phyloP scores from a whole-genome alignment of 768 basidiomycete species.

The Mycena latifolia region DNA sequence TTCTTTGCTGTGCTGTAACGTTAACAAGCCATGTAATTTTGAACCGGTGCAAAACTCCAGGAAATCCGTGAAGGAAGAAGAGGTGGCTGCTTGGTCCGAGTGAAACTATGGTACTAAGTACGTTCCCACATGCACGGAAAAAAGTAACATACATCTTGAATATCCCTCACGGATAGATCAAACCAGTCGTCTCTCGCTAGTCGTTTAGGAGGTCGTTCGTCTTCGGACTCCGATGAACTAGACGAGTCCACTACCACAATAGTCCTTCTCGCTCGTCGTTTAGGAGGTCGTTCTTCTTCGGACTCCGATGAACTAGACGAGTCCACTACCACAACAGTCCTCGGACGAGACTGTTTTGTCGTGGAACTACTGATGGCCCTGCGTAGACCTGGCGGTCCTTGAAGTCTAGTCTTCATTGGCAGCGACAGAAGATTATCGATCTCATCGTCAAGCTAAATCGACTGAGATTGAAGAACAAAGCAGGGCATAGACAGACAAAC shows the following conservation, averaged over 20 bases:
- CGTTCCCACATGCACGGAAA: too few species aligned
- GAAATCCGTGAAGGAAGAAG: too few species aligned
- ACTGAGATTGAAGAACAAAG: background rate
- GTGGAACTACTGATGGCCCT: background rate
- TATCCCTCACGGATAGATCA: too few species aligned
- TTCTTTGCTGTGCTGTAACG: too few species aligned
- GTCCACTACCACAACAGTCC: background rate
- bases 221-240: conserved; percentile 19
- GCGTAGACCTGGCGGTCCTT: conserved; percentile 1
- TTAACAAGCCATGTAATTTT: too few species aligned
- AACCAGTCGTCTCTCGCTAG: too few species aligned
- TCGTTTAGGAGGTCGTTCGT: conserved; percentile 13
- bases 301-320: conserved; percentile 14
- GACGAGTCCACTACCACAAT: background rate
- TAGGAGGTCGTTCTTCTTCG: conserved; percentile 18
- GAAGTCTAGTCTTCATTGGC: background rate
- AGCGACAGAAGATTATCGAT: conserved; percentile 1
- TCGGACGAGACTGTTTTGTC: background rate
- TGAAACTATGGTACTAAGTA: too few species aligned
- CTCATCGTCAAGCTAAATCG: conserved; percentile 1
- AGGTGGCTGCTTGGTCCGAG: too few species aligned
- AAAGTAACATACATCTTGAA: too few species aligned
- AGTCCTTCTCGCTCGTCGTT: conserved; percentile 17
- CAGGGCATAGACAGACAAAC: background rate
- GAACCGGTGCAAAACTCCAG: too few species aligned